Percentiles rank a stretch among this genome's conserved stretches.
Evolutionary conservation across 2,329 filamentous ascomycete species (phyloP).

Genomic region (Aspergillus sclerotialis): DNA sequence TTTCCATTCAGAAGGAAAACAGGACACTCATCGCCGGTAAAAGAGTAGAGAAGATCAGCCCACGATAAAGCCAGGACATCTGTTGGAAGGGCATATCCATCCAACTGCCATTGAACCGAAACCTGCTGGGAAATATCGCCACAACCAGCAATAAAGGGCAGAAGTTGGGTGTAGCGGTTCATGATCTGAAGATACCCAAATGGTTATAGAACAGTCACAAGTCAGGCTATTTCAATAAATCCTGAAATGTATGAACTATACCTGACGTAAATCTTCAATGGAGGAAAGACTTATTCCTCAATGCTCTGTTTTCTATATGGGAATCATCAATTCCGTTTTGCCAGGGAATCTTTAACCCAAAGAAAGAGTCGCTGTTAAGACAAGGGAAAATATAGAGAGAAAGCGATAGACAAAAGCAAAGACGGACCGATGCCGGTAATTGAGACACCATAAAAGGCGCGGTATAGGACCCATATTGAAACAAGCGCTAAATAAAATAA

Average conservation of each 20-base stretch:
- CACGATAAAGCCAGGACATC: conserved; percentile 19
- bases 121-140: conserved; percentile 5
- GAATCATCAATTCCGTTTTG: too few species aligned
- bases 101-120: conserved; percentile 11
- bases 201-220: background rate
- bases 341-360: too few species aligned
- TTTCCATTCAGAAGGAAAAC: conserved; percentile 22
- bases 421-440: background rate
- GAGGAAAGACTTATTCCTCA: too few species aligned
- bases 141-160: conserved; percentile 10
- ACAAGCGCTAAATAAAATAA: background rate
- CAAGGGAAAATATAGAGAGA: too few species aligned
- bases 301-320: too few species aligned
- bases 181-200: conserved; percentile 6
- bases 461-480: background rate
- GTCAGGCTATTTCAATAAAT: too few species aligned
- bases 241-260: too few species aligned
- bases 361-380: too few species aligned
- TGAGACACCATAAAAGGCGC: background rate
- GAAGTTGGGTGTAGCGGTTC: conserved; percentile 19
- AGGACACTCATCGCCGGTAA: conserved; percentile 26
- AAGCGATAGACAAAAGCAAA: background rate
- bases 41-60: conserved; percentile 21
- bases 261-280: too few species aligned
- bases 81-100: conserved; percentile 9